Conservation (phyloP, 257 asterid species). For the Capsicum baccatum region DNA sequence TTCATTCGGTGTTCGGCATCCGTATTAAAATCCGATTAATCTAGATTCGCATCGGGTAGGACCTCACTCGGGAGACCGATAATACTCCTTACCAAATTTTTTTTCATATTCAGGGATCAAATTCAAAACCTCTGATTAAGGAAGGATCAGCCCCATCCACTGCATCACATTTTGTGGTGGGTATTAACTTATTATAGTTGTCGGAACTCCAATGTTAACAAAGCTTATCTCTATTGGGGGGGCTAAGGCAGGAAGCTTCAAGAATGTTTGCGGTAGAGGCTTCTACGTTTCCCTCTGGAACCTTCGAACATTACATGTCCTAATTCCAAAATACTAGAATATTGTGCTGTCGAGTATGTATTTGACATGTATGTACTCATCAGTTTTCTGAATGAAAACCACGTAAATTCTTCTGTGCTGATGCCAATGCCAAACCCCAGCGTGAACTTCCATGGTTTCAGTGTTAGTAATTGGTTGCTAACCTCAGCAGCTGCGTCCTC, state of each 20-base stretch:
- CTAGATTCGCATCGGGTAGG: too few relatives aligned
- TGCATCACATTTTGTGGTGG: too few relatives aligned
- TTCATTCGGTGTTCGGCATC: too few relatives aligned
- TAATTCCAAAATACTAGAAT: not conserved
- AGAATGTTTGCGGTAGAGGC: too few relatives aligned
- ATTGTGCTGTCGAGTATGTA: not conserved
- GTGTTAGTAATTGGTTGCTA: not conserved
- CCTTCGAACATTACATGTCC: not conserved
- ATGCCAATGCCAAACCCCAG: not conserved
- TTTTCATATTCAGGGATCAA: too few relatives aligned
- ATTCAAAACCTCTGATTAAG: too few relatives aligned
- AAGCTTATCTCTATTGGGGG: not conserved
- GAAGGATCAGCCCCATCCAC: too few relatives aligned
- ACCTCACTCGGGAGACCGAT: too few relatives aligned
- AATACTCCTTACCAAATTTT: too few relatives aligned
- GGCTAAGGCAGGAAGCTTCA: not conserved
- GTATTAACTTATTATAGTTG: too few relatives aligned
- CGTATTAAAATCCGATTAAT: too few relatives aligned
- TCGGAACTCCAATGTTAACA: not conserved
- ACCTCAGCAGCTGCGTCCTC: not conserved
- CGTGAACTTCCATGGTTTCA: not conserved
- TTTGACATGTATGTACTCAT: not conserved
- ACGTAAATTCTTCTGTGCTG: not conserved
- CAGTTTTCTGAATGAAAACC: not conserved
- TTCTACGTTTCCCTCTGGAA: not conserved